Conservation (phyloP, 2,329 filamentous ascomycete genomes). For the Monosporascus sp. region DNA sequence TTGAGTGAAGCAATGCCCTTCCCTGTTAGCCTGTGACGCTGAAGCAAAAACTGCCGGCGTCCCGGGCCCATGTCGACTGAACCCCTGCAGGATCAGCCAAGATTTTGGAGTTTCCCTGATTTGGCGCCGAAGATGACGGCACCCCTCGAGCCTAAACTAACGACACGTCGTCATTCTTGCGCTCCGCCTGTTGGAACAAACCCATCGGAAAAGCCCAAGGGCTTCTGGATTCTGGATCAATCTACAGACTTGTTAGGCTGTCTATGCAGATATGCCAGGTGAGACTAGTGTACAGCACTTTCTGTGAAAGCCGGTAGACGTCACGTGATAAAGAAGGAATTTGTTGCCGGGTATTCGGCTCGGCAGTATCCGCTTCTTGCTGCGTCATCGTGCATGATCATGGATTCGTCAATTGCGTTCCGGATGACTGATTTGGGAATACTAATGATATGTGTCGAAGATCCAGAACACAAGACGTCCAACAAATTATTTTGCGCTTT, state of each 20-base stretch:
- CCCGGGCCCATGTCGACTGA: too few species aligned
- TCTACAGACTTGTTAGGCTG: too few species aligned
- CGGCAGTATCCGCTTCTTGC: neutral
- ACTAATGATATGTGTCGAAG: too few species aligned
- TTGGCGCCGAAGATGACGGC: conserved; percentile 12
- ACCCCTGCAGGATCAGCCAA: too few species aligned
- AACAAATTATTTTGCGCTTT: too few species aligned
- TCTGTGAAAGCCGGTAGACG: neutral
- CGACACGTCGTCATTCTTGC: conserved; percentile 18
- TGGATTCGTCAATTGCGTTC: too few species aligned
- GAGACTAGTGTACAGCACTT: neutral
- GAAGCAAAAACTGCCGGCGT: neutral
- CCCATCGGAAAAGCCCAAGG: too few species aligned
- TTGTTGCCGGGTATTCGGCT: neutral
- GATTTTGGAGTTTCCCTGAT: conserved; percentile 5
- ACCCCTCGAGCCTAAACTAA: conserved; percentile 11
- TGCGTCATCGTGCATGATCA: neutral
- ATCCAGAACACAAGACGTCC: too few species aligned
- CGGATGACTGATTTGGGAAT: too few species aligned
- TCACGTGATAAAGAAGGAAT: neutral
- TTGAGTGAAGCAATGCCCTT: neutral
- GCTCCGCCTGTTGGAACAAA: neutral
- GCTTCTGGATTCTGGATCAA: too few species aligned
- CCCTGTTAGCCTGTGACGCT: neutral
- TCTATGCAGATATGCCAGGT: too few species aligned